Evolutionary conservation across 2,329 filamentous ascomycete genomes (phyloP).

Genomic region (Colletotrichum orchidophilum): DNA sequence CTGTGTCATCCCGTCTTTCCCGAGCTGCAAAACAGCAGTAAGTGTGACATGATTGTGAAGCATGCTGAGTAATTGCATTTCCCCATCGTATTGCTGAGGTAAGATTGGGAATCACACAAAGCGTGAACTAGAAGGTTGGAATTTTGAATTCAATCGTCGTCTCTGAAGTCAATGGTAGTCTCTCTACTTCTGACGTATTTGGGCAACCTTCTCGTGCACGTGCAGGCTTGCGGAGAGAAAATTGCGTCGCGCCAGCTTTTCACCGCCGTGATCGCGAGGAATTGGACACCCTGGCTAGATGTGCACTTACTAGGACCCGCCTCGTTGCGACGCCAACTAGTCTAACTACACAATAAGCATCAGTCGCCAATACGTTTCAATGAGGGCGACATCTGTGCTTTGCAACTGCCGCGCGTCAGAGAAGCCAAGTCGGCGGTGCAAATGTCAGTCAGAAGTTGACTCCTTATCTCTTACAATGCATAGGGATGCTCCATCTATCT

Average conservation of each 20-base stretch:
- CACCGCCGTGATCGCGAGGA: neutral
- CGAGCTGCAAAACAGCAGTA: too few species aligned
- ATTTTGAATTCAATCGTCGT: neutral
- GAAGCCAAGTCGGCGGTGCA: neutral
- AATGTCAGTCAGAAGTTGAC: neutral
- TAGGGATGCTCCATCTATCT: neutral
- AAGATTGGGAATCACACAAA: neutral
- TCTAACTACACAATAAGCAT: neutral
- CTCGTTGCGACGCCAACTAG: neutral
- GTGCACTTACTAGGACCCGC: neutral
- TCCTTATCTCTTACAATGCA: neutral
- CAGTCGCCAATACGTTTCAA: neutral
- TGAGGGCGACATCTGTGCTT: neutral
- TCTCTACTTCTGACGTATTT: neutral
- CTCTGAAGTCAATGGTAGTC: neutral
- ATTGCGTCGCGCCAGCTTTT: neutral
- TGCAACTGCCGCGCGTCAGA: neutral
- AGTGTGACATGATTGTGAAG: neutral
- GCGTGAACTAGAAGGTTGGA: neutral
- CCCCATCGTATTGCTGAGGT: neutral
- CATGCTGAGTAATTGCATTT: neutral
- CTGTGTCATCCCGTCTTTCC: conserved; percentile 1
- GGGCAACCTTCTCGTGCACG: neutral
- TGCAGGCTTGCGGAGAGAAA: neutral
- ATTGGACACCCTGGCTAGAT: neutral